These are phyloP conservation scores for Metschnikowia peoriensis DNA, from an alignment of 805 yeast species.

Conservation along the genomic window DNA sequence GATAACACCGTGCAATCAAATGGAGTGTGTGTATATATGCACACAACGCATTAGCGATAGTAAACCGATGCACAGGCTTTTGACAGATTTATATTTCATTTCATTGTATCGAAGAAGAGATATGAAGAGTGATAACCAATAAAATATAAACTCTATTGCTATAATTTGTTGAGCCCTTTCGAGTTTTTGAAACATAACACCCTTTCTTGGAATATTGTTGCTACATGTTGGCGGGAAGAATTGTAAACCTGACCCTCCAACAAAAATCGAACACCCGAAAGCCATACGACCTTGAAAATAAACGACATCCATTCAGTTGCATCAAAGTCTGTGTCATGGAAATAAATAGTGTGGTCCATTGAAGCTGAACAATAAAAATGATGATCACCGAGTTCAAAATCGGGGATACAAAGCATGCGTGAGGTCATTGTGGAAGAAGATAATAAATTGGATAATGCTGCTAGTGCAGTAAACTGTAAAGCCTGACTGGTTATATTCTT, in stretches of 20 bases:
- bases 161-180: background rate
- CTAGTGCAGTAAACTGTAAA: constrained; percentile 52
- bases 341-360: constrained; percentile 64
- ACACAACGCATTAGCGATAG: no score
- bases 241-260: constrained; percentile 45
- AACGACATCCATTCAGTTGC: constrained; percentile 47
- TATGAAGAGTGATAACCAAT: no score
- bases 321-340: constrained; percentile 54
- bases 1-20: no score
- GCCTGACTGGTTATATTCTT: constrained; percentile 17
- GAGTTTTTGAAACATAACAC: background rate
- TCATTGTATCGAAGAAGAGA: no score
- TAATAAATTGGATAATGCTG: constrained; percentile 58
- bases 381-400: constrained; percentile 19
- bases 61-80: no score
- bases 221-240: constrained; percentile 49
- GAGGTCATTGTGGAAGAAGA: constrained; percentile 48
- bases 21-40: no score
- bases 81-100: no score
- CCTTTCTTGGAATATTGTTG: constrained; percentile 65
- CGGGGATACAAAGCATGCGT: constrained; percentile 46
- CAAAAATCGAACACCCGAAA: constrained; percentile 39
- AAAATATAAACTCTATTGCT: background rate
- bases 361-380: constrained; percentile 51
- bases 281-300: constrained; percentile 29